Base-by-base conservation (phyloP, 306 rosid genomes). In the Dryas drummondii region DNA sequence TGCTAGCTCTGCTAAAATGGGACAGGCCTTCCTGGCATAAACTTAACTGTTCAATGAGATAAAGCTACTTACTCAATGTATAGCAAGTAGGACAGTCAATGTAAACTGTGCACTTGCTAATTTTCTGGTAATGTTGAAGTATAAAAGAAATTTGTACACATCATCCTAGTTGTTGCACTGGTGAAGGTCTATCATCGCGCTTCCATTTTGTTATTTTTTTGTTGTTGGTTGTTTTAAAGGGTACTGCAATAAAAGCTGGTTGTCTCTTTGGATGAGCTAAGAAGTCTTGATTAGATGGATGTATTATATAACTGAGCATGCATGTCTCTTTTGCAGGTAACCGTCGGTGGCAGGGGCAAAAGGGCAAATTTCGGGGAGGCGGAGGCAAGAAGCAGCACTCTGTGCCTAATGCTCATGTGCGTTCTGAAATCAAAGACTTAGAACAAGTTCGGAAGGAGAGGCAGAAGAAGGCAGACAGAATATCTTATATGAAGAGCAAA, bases 371-470 rank as follows among this genome's bases (percentile, higher is more conserved):
- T 71, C 76, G 75, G 66, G 89, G 88, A 5, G 19, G 88, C 71
- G 89, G 88, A 5, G 19, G 88, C 73, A 78, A 77, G 84, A 87
- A 77, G 79, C 91, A 82, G 87, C 65, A 80, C 51, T 73, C 82
- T 4, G 79, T 83, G 82, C 86, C 87, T 14, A 93, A 91, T 84
- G 86, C 93, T 80, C 90, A 91, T 66, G 87, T 91, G 70, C 96
- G 90, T 66, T 86, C 90, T 46, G 96, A 93, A 82, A 85, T 91
- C 81, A 91, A 91, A 87, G 89, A 89, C 84, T 49, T 91, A 40
- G 96, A 94, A 26, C 96, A 91, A 85, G 81, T 94, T 76, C 82
- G 96, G 58, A 94, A 91, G 83, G 91, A 94, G 75, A 87, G 97
- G 78, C 93, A 94, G 88, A 84, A 72, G 45, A 90, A 94, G 45